Conservation (phyloP, 371 early-diverging fungal genomes). For the Dichotomocladium elegans region DNA sequence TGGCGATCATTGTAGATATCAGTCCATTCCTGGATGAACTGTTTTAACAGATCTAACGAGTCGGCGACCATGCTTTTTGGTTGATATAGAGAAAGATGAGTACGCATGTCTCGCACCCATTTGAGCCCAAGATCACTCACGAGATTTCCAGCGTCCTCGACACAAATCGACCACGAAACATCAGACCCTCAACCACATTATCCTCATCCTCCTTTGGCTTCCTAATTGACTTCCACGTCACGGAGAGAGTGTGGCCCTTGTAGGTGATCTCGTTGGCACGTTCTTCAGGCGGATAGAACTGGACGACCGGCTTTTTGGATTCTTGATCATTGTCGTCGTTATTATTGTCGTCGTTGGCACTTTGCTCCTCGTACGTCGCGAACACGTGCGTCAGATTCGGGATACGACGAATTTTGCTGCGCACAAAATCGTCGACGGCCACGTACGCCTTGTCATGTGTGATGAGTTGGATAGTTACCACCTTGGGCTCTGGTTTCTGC, state of each 20-base stretch:
- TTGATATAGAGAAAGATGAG: not conserved
- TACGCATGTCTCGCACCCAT: not conserved
- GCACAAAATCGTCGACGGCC: conserved; percentile 15
- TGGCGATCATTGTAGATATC: conserved; percentile 19
- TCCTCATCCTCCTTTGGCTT: conserved; percentile 5
- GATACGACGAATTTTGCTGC: conserved; percentile 12
- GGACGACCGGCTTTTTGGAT: conserved; percentile 10
- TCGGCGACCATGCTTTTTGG: conserved; percentile 20
- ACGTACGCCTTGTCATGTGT: conserved; percentile 15
- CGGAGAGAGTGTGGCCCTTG: conserved; percentile 17
- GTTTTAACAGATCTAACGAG: conserved; percentile 14
- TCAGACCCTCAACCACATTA: not conserved
- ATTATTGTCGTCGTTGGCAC: conserved; percentile 17
- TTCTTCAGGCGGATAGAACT: conserved; percentile 21
- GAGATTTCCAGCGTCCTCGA: conserved; percentile 8
- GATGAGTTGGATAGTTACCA: conserved; percentile 9
- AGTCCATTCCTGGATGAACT: conserved; percentile 31
- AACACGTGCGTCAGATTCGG: conserved; percentile 7
- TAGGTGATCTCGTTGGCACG: conserved; percentile 17
- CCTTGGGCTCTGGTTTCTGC: not conserved
- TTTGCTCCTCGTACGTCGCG: conserved; percentile 8
- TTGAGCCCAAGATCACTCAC: conserved; percentile 7
- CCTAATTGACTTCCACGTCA: conserved; percentile 1
- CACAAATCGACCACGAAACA: conserved; percentile 4
- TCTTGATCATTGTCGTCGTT: conserved; percentile 6